Evolutionary conservation across 768 basidiomycete genomes (phyloP).

Genomic region (Russula lepida): DNA sequence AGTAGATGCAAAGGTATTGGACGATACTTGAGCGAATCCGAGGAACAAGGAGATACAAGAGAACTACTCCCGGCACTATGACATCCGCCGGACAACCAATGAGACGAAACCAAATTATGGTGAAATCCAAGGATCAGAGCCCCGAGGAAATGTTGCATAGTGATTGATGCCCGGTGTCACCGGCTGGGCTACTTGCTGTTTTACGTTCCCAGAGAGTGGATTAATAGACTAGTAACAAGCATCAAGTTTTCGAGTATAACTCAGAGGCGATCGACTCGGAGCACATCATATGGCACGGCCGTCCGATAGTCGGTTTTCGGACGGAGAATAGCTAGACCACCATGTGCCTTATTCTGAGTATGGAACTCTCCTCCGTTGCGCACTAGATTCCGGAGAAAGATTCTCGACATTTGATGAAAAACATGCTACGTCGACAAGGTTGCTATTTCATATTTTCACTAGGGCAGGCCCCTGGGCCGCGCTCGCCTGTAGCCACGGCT

Average conservation of each 20-base stretch:
- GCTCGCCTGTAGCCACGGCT: no score
- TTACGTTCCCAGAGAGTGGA: neutral
- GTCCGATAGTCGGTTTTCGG: neutral
- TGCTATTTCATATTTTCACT: neutral
- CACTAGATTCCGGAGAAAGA: neutral
- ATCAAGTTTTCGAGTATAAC: neutral
- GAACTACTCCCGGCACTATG: neutral
- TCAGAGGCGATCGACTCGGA: neutral
- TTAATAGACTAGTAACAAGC: neutral
- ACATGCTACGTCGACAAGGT: neutral
- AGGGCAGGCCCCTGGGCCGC: no score
- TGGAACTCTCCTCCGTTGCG: neutral
- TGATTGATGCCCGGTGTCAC: no score
- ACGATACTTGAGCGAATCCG: neutral
- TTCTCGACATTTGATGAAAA: neutral
- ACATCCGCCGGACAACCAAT: neutral
- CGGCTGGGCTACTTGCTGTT: neutral
- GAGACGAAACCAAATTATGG: neutral
- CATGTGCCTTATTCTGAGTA: neutral
- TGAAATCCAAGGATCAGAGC: neutral
- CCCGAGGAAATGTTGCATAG: neutral
- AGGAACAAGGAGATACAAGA: neutral
- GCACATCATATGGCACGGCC: neutral
- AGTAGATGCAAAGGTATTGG: neutral
- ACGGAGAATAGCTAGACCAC: neutral